Conservation (phyloP, 148 eudicot species). For the Camellia granthamiana region DNA sequence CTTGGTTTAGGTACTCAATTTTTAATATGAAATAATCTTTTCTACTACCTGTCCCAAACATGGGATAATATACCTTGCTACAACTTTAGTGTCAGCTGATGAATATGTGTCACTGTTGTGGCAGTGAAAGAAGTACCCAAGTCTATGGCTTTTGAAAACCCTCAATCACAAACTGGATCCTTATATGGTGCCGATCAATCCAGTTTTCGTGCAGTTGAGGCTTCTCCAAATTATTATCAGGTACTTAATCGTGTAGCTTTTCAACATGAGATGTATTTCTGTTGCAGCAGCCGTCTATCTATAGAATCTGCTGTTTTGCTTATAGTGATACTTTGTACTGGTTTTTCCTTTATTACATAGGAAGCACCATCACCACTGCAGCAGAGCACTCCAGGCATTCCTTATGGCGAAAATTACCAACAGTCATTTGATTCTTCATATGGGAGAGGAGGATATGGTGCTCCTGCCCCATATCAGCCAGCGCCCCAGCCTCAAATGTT, state of each 20-base stretch:
- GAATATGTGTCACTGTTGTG: not conserved
- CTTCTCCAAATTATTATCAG: constrained; percentile 56
- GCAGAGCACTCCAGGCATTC: constrained; percentile 36
- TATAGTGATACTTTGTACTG: not conserved
- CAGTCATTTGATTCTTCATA: constrained; percentile 40
- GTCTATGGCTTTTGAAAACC: constrained; percentile 34
- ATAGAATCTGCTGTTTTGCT: constrained; percentile 8
- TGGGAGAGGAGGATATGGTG: constrained; percentile 41
- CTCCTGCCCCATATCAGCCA: constrained; percentile 54
- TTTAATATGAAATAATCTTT: not conserved
- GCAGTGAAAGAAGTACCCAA: constrained; percentile 49
- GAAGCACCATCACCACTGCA: constrained; percentile 34
- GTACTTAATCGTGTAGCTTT: constrained; percentile 27
- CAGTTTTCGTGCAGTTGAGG: constrained; percentile 32
- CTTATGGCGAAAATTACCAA: constrained; percentile 49
- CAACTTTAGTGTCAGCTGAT: not conserved
- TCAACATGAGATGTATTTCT: not conserved
- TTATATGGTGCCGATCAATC: constrained; percentile 44
- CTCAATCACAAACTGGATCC: constrained; percentile 36
- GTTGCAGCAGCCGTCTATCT: constrained; percentile 10
- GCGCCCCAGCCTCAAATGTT: constrained; percentile 50
- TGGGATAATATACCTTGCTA: constrained; percentile 6
- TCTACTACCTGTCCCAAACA: not conserved
- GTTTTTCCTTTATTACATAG: constrained; percentile 4
- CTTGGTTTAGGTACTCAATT: constrained; percentile 23